A percentile compares a stretch with the other conserved stretches of the same genome.
Evolutionary conservation across 2,329 filamentous ascomycete species (phyloP).

Genomic region (Cercospora sp.): DNA sequence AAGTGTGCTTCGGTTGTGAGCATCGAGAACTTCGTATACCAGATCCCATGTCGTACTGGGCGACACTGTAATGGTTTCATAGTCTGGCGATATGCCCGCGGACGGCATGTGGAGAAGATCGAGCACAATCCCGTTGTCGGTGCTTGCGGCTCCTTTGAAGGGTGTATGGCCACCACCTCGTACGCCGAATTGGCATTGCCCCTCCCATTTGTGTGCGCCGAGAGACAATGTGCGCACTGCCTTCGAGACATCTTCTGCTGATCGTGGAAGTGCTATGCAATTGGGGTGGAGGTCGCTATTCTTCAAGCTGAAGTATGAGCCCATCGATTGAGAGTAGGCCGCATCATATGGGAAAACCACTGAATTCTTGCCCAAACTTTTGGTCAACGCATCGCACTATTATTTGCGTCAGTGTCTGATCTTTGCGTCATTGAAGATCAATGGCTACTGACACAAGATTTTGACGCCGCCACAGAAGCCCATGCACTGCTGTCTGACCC

Average conservation of each 20-base stretch:
- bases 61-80: conserved; percentile 19
- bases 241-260: conserved; percentile 22
- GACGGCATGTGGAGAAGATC: conserved; percentile 28
- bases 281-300: conserved; percentile 20
- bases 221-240: conserved; percentile 15
- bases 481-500: not conserved
- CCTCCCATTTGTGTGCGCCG: conserved; percentile 20
- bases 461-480: conserved; percentile 2
- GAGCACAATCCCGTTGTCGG: conserved; percentile 31
- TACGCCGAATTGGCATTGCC: conserved; percentile 29
- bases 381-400: conserved; percentile 12
- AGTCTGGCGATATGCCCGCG: conserved; percentile 21
- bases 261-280: conserved; percentile 27
- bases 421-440: not conserved
- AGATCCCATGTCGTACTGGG: conserved; percentile 25
- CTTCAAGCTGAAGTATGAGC: conserved; percentile 30
- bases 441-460: conserved; percentile 8
- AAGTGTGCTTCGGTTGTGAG: conserved; percentile 20
- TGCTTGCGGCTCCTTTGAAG: conserved; percentile 28
- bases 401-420: not conserved
- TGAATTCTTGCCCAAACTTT: conserved; percentile 5
- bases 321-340: conserved; percentile 25
- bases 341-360: conserved; percentile 16
- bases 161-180: conserved; percentile 26
- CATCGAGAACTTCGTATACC: conserved; percentile 24